phyloP scores from a whole-genome alignment of 306 rosid species.

The Malus asiatica region DNA sequence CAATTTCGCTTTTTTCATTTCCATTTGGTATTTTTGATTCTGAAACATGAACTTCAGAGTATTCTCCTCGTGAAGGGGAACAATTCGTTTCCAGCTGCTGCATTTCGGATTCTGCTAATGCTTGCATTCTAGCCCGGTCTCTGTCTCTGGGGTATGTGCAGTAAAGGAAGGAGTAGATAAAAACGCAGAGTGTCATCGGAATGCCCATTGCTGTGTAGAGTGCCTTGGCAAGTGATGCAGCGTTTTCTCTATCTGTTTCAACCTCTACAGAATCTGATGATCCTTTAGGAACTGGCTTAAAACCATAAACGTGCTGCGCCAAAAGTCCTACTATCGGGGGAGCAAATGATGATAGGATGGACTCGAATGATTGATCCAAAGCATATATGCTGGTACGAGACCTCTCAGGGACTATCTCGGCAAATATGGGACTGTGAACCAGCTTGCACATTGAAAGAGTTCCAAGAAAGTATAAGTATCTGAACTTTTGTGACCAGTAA shows the following conservation, averaged over 20 bases:
- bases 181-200: conserved; percentile 58
- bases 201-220: conserved; percentile 58
- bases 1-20: conserved; percentile 15
- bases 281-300: conserved; percentile 55
- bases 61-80: conserved; percentile 12
- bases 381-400: conserved; percentile 77
- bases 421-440: conserved; percentile 84
- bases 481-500: not conserved
- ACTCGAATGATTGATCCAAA: conserved; percentile 65
- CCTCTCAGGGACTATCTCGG: conserved; percentile 85
- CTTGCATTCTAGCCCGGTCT: conserved; percentile 67
- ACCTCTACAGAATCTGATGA: conserved; percentile 40
- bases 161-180: conserved; percentile 66
- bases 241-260: conserved; percentile 70
- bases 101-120: conserved; percentile 62
- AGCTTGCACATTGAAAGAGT: conserved; percentile 7
- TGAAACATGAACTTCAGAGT: conserved; percentile 12
- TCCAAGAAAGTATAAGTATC: not conserved
- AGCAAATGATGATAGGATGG: conserved; percentile 70
- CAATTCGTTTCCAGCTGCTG: conserved; percentile 31
- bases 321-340: conserved; percentile 76
- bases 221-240: conserved; percentile 70
- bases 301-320: conserved; percentile 65
- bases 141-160: conserved; percentile 80
- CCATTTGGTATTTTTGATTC: conserved; percentile 16